Conservation (phyloP, 805 yeast species). For the Starmerella riodocensis region DNA sequence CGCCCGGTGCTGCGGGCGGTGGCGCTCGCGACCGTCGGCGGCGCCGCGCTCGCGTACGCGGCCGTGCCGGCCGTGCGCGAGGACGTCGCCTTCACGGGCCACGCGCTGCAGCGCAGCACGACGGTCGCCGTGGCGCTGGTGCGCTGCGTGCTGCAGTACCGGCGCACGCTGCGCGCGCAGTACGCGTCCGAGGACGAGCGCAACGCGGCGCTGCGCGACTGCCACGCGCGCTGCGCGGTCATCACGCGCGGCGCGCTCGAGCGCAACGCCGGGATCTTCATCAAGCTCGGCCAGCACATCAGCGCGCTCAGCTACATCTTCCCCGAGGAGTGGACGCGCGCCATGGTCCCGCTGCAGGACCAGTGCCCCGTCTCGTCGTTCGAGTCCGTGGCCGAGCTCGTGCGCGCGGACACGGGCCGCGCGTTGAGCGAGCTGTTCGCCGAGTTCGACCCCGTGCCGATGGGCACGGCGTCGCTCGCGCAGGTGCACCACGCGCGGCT, state of each 20-base stretch:
- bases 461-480: conserved; percentile 92
- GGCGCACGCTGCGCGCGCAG: conserved; percentile 37
- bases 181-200: conserved; percentile 38
- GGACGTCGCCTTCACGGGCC: conserved; percentile 19
- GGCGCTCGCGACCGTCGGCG: not conserved
- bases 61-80: conserved; percentile 20
- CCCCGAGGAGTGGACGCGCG: conserved; percentile 88
- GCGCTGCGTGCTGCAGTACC: conserved; percentile 61
- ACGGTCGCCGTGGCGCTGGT: conserved; percentile 24
- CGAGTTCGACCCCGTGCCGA: conserved; percentile 57
- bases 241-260: conserved; percentile 71
- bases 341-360: conserved; percentile 88
- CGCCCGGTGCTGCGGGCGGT: not conserved
- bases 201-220: conserved; percentile 40
- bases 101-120: conserved; percentile 23
- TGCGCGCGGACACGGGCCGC: conserved; percentile 51
- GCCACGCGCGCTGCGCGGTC: conserved; percentile 65
- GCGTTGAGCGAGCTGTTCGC: conserved; percentile 49
- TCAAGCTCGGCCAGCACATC: conserved; percentile 89
- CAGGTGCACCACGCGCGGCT: conserved; percentile 79
- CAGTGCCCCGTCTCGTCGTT: conserved; percentile 70
- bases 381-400: conserved; percentile 56
- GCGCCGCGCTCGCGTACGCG: conserved; percentile 15
- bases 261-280: conserved; percentile 80
- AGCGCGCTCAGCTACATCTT: conserved; percentile 82